A percentile compares a stretch with the other conserved stretches of the same genome.
phyloP scores from a whole-genome alignment of 306 rosid species.

The Vigna nakashimae region DNA sequence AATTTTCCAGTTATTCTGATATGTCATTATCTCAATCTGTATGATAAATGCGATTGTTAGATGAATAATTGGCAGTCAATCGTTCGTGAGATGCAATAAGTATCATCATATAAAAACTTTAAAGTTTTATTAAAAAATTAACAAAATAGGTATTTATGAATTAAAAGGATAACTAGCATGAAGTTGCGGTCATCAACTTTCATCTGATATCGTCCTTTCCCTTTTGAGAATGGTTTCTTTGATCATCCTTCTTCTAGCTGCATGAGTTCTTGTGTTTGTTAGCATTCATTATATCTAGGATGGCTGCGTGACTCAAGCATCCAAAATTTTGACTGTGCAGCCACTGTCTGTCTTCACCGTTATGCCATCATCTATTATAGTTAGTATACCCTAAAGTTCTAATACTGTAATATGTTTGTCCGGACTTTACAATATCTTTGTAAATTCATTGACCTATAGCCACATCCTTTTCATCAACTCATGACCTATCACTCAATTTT shows the following conservation, averaged over 20 bases:
- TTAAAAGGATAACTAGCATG: conserved; percentile 30
- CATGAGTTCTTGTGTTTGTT: neutral
- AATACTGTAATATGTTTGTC: too few relatives aligned
- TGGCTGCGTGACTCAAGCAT: conserved; percentile 31
- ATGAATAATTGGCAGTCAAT: conserved; percentile 13
- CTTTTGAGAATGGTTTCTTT: conserved; percentile 24
- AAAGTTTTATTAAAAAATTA: neutral
- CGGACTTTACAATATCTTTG: too few relatives aligned
- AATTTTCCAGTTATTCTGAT: neutral
- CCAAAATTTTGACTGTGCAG: conserved; percentile 27
- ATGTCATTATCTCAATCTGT: conserved; percentile 27
- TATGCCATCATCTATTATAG: too few relatives aligned
- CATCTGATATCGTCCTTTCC: neutral
- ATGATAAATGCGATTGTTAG: neutral
- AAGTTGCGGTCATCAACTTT: conserved; percentile 5
- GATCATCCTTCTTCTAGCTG: neutral
- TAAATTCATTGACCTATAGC: too few relatives aligned
- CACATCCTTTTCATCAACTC: too few relatives aligned
- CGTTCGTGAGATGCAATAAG: conserved; percentile 29
- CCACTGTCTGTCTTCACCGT: too few relatives aligned
- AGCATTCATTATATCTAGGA: neutral
- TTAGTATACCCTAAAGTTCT: too few relatives aligned
- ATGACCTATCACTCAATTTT: too few relatives aligned
- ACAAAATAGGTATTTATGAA: conserved; percentile 7
- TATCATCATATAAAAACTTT: neutral